Conservation (phyloP, 805 yeast species). For the Yarrowia osloensis region DNA sequence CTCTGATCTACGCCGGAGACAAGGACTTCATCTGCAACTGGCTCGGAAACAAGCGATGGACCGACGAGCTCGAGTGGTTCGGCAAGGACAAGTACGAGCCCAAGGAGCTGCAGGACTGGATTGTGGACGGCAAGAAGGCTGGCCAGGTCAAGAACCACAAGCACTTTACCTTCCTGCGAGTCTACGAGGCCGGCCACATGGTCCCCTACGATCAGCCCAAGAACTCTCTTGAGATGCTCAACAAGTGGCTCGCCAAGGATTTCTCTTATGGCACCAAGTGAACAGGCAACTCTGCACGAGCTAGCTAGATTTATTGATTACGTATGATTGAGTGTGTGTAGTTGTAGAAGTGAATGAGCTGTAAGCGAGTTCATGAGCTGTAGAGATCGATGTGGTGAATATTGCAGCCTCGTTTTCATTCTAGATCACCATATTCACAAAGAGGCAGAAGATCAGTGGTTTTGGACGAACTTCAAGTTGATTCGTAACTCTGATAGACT, state of each 20-base stretch:
- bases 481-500: too few species aligned
- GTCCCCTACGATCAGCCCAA: slow-evolving; percentile 88
- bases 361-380: too few species aligned
- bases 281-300: background rate
- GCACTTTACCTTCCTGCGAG: slow-evolving; percentile 73
- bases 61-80: slow-evolving; percentile 69
- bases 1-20: slow-evolving; percentile 88
- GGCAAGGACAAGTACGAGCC: slow-evolving; percentile 52
- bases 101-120: slow-evolving; percentile 48
- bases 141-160: slow-evolving; percentile 73
- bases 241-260: slow-evolving; percentile 71
- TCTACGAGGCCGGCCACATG: slow-evolving; percentile 88
- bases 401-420: too few species aligned
- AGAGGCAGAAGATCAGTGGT: too few species aligned
- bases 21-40: slow-evolving; percentile 92
- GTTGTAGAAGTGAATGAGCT: too few species aligned
- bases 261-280: slow-evolving; percentile 18
- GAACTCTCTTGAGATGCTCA: slow-evolving; percentile 66
- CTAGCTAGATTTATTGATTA: background rate
- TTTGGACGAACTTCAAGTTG: too few species aligned
- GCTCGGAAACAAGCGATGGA: slow-evolving; percentile 90
- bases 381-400: too few species aligned
- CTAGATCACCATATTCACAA: too few species aligned
- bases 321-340: too few species aligned
- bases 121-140: slow-evolving; percentile 47